Evolutionary conservation across 1,139 yeast species (phyloP), one percentile per base, ranked within the genome.

Genomic region (Kurtzmaniella quercitrusa): DNA sequence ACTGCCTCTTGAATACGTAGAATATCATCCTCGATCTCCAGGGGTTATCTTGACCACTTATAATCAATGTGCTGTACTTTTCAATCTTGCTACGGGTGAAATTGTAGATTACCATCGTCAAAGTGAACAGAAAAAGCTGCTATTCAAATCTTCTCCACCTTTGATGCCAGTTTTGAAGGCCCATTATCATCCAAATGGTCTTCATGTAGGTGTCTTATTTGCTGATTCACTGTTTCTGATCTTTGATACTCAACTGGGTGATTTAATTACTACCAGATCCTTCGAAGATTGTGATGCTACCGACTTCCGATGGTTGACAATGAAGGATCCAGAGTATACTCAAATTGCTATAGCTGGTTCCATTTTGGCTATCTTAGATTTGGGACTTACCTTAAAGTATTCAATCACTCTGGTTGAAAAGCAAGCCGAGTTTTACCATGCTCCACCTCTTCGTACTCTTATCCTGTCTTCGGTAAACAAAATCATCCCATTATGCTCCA

Each of bases 101-200:
- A 73, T 41, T 66, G 76, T 2, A 73, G 77, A 5, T 3, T 36
- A 19, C 19, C 17, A n/a, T 4, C 19, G 38, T 9, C 16, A 5
- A 19, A 27, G 38, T 5, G 38, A 36, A 19, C 27, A 12, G 5
- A 73, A 73, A 49, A 68, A 63, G 55, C 71, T 69, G 51, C 44
- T 72, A 34, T 73, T 73, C 51, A 70, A 74, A 9, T 58, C 64
- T n/a, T 59, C 66, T 3, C 70, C 69, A 45, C 68, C 62, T n/a
- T 60, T 72, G 2, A 49, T 61, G 25, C 77, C 70, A 38, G 58
- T 87, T 2, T 54, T 70, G 2, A 81, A 79, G 43, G 83, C 96
- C 0, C 70, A 81, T 37, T 93, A 88, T 79, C 97, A 91, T 59
- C 98, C 99, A 2, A 89, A 90, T 59, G 97, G 98, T 0, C 74